phyloP scores from a whole-genome alignment of 768 basidiomycete species.

The Lactarius pseudohatsudake region DNA sequence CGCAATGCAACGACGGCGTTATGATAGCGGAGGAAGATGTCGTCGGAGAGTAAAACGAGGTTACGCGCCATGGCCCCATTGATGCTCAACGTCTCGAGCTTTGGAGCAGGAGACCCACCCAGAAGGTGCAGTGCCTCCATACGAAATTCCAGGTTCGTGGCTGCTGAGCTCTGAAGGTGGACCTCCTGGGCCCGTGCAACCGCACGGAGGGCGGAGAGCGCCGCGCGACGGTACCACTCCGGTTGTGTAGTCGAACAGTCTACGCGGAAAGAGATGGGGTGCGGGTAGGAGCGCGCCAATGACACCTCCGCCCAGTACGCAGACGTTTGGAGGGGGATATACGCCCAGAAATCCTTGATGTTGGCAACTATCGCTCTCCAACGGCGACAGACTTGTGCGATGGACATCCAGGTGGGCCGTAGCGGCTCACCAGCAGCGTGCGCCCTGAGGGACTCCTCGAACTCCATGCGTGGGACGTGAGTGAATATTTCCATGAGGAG shows the following conservation, averaged over 20 bases:
- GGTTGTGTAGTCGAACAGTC: not conserved
- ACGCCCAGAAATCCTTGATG: slow-evolving; percentile 19
- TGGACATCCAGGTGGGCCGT: slow-evolving; percentile 6
- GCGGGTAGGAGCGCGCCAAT: slow-evolving; percentile 6
- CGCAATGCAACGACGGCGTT: not conserved
- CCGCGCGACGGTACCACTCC: slow-evolving; percentile 4
- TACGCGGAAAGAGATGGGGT: slow-evolving; percentile 8
- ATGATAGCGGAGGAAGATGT: slow-evolving; percentile 6
- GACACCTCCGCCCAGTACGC: slow-evolving; percentile 10
- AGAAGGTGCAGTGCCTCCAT: not conserved
- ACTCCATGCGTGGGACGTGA: slow-evolving; percentile 19
- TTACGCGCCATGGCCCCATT: not conserved
- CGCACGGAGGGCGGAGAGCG: slow-evolving; percentile 6
- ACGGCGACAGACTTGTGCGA: slow-evolving; percentile 8
- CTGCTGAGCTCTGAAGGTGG: slow-evolving; percentile 2
- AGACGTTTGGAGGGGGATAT: slow-evolving; percentile 10
- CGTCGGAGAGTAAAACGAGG: not conserved
- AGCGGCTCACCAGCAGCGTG: too few species aligned
- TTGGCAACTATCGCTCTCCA: slow-evolving; percentile 6
- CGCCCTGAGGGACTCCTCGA: slow-evolving; percentile 11
- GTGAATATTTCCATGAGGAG: slow-evolving; percentile 16
- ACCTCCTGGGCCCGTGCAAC: slow-evolving; percentile 14
- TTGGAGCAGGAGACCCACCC: not conserved
- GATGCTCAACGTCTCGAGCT: slow-evolving; percentile 5
- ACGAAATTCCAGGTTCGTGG: not conserved